Base-by-base conservation (phyloP, 257 asterid species). In the Buddleja alternifolia region DNA sequence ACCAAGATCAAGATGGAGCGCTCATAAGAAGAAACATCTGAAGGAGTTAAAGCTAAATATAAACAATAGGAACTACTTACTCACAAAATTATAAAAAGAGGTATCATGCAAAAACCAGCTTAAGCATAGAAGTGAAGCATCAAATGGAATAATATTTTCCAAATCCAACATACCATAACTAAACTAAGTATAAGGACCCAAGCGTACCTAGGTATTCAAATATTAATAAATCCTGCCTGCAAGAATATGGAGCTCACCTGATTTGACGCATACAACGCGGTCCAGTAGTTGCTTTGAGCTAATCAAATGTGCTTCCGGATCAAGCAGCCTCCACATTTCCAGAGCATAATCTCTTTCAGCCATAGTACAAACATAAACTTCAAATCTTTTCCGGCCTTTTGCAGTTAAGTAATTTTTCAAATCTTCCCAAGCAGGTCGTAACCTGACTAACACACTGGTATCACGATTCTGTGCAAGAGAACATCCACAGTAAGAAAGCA, bases 391-490 rank as follows among this genome's bases (percentile, higher is more conserved):
- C 40, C 99, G 90, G 50, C 96, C 99, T 81, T 82, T 94, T 11
- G 97, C 95, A 36, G 88, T 91, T 85, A 93, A 80, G 73, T 93
- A 93, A 78, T 73, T 85, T 77, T 77, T 93, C 77, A 93, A 70
- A 77, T 94, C 99, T 67, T 91, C 97, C 97, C 99, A 94, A 46
- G 97, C 97, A 79, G 96, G 97, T 41, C 99, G 90, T 80, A 94
- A 75, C 81, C 94, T 85, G 69, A 94, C 99, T 71, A 94, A 86
- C 74, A 91, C 99, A 47, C 97, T 90, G 66, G 99, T 94, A 51
- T 94, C 99, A 73, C 99, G 96, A 67, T 70, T 87, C 99, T 94
- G 91, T 61, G 60, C 17, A 76, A 63, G 60, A 64, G 60, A 77
- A 59, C 62, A 77, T 37, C 78, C 79, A 72, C 14, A 41, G 36